Evolutionary conservation across 345 rosid species (phyloP), one percentile per base, ranked within the genome.

Genomic region (Iberis pinnata): DNA sequence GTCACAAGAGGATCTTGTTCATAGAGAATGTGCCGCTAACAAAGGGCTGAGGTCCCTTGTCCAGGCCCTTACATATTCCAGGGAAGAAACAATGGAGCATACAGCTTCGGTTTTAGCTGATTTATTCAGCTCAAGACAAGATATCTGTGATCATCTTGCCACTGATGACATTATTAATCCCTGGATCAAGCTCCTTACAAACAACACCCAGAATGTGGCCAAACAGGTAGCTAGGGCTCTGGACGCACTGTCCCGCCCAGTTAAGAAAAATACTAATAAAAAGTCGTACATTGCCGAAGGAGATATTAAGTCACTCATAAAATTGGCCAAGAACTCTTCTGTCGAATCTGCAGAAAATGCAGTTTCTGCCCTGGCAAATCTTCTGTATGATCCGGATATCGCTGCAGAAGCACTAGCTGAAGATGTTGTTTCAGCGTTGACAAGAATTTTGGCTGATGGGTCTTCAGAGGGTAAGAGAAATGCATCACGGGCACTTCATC

Each of bases 21-120:
- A 37, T 17, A 70, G 62, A 68, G 93, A 83, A 61, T 73, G 89
- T 66, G 84, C 93, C 2, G 89, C 97, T 51, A 89, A 83, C 70
- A 73, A 83, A 73, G 93, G 81, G 14, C 61, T 89, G 68, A 77
- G 64, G 50, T 67, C 89, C 56, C 84, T 89, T 58, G 69, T 86
- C 58, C 75, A 83, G 73, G 75, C 78, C 70, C 77, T 89, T 33
- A 72, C 72, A 58, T 80, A 89, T 70, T 58, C 85, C 24, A 80
- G 68, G 59, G 89, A 76, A 72, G 97, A 89, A 71, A 80, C 74
- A 19, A 89, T 81, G 68, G 89, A 80, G 66, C 60, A 72, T 63
- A 80, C 89, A 22, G 97, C 86, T 49, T 89, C 93, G 59, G 81
- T 77, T 62, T 77, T 89, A 46, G 97, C 97, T 36, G 95, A 86